Base-by-base conservation (phyloP, 2,329 filamentous ascomycete genomes). In the Penicillium sp. region DNA sequence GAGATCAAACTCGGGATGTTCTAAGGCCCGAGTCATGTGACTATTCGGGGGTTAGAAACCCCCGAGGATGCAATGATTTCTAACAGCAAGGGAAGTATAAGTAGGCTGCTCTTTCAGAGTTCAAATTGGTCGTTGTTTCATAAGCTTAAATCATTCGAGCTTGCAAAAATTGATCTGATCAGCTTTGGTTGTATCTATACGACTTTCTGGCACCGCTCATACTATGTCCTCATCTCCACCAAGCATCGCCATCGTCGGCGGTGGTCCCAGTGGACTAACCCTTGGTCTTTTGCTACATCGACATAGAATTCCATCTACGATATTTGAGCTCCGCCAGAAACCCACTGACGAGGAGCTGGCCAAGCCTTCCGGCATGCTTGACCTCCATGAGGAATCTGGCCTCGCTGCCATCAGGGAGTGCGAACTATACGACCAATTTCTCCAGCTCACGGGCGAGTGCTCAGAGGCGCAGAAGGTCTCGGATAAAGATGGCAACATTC, bases 191-290 rank as follows among this genome's bases (percentile, higher is more conserved):
- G 32, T 15, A 20, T 37, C 33, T 20, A 37, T 20, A 37, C 18
- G 23, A 12, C 9, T 9, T 37, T 10, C 15, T 35, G 32, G 8
- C 20, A 18, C 9, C 15, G 33, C 20, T 7, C 23, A 27, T 15
- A 25, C 38, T 10, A 46, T 40, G 44, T 31, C 44, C 28, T 27
- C 31, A 13, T 25, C 43, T 23, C 31, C 8, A 35, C 62, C 60
- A 15, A 62, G 60, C 39, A 71, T 72, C 28, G 69, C 68, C 31
- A 70, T 72, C 32, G 58, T 72, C 37, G 70, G 70, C 24, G 67
- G 60, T 20, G 71, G 71, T 3, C 71, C 69, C n/a, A 67, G 67
- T 5, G 64, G 64, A 3, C 44, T 64, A 3, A 61, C 59, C 1
- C 48, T 66, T 7, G 60, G 50, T 29, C 50, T 54, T 10, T 47